These are phyloP conservation scores for Mortierella sp. DNA, from an alignment of 371 early-diverging fungal genomes.

Conservation along the genomic window DNA sequence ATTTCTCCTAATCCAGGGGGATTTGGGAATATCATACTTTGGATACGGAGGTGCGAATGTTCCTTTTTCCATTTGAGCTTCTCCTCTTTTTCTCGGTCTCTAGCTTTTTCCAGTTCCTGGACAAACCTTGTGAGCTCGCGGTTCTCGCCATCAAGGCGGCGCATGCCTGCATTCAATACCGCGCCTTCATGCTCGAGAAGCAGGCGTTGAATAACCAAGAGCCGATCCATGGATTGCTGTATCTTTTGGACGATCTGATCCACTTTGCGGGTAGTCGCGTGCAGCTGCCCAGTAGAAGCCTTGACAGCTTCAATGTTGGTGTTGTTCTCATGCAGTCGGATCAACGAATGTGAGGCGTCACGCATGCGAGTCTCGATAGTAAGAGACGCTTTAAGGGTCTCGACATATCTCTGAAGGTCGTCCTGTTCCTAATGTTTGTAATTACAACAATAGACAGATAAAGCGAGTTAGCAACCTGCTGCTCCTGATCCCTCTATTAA, in stretches of 20 bases:
- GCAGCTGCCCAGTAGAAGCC: constrained; percentile 34
- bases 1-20: constrained; percentile 37
- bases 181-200: constrained; percentile 52
- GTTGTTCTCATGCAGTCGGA: constrained; percentile 44
- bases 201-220: constrained; percentile 36
- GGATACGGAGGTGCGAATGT: constrained; percentile 47
- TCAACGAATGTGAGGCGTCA: constrained; percentile 43
- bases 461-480: too few relatives aligned
- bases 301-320: constrained; percentile 47
- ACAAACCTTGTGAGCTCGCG: constrained; percentile 40
- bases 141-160: constrained; percentile 51
- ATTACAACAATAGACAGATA: neutral
- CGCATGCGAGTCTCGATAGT: constrained; percentile 50
- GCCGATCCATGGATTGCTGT: constrained; percentile 33
- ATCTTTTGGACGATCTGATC: constrained; percentile 46
- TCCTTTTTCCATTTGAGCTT: constrained; percentile 54
- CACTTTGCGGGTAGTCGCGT: constrained; percentile 53
- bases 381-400: constrained; percentile 23
- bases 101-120: constrained; percentile 31
- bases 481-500: too few relatives aligned
- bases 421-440: constrained; percentile 28
- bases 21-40: constrained; percentile 54
- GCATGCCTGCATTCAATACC: constrained; percentile 52
- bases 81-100: constrained; percentile 48
- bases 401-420: constrained; percentile 37